These are phyloP conservation scores for Ochetophila trinervis DNA, from an alignment of 306 rosid species.

Conservation along the genomic window DNA sequence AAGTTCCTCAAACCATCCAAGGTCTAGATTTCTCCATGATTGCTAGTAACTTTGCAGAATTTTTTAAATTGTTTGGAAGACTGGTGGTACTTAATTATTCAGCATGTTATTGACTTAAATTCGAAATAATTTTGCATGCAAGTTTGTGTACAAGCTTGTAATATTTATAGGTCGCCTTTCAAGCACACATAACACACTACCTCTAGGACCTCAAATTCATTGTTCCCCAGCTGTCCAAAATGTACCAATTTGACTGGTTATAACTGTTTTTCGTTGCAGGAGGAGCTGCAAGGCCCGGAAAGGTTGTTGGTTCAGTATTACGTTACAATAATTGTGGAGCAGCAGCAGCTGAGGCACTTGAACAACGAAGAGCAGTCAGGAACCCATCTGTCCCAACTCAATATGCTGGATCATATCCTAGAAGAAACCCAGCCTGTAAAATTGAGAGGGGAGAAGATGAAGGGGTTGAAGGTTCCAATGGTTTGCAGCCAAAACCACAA, in stretches of 20 bases:
- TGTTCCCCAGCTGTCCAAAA: not conserved
- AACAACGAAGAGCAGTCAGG: conserved; percentile 66
- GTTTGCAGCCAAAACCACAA: conserved; percentile 80
- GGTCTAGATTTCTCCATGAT: conserved; percentile 37
- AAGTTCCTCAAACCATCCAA: conserved; percentile 78
- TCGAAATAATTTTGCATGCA: too few species aligned
- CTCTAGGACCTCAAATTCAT: too few species aligned
- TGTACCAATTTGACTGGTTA: conserved; percentile 1
- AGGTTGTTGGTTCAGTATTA: conserved; percentile 78
- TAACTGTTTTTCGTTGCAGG: conserved; percentile 34
- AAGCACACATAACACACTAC: too few species aligned
- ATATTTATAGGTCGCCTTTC: too few species aligned
- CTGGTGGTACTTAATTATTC: too few species aligned
- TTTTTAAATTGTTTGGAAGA: not conserved
- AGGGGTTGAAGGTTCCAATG: conserved; percentile 69
- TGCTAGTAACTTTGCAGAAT: not conserved
- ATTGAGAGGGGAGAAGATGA: conserved; percentile 71
- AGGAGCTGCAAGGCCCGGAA: conserved; percentile 90
- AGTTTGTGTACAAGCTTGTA: too few species aligned
- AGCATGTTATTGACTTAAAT: too few species aligned
- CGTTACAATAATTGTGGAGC: conserved; percentile 76
- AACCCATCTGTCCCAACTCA: conserved; percentile 60
- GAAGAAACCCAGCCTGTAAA: conserved; percentile 78
- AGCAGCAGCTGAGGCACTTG: conserved; percentile 62
- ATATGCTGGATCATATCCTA: conserved; percentile 66